These are phyloP conservation scores for Chaetomidium leptoderma DNA, from an alignment of 495 filamentous ascomycete species.

Conservation along the genomic window DNA sequence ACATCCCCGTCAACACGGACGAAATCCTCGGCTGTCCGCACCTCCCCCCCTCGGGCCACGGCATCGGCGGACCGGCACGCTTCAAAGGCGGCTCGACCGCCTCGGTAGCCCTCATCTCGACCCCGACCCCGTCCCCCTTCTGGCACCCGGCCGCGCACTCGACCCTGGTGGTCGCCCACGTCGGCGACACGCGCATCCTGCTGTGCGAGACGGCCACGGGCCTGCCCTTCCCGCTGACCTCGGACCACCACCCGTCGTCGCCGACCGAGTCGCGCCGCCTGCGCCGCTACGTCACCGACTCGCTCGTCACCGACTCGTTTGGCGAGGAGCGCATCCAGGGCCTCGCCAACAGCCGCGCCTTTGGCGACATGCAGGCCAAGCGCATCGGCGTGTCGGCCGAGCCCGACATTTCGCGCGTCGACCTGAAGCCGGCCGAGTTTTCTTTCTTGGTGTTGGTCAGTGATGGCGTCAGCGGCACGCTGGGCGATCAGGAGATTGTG, in stretches of 20 bases:
- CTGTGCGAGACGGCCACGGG: conserved; percentile 79
- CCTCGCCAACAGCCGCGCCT: conserved; percentile 87
- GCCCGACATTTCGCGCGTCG: conserved; percentile 72
- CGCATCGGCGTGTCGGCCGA: conserved; percentile 91
- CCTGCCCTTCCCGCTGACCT: conserved; percentile 71
- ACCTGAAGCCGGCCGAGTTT: conserved; percentile 76
- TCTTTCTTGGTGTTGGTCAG: conserved; percentile 81
- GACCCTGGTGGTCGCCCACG: conserved; percentile 81
- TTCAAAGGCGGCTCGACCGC: conserved; percentile 92
- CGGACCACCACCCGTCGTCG: conserved; percentile 83
- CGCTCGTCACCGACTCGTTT: conserved; percentile 91
- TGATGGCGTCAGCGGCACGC: conserved; percentile 78
- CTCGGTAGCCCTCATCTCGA: conserved; percentile 83
- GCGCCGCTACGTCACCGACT: conserved; percentile 63
- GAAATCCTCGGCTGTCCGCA: conserved; percentile 69
- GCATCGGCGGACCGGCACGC: conserved; percentile 64
- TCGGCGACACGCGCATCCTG: conserved; percentile 87
- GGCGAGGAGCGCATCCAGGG: conserved; percentile 94
- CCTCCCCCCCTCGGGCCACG: conserved; percentile 46
- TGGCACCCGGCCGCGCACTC: conserved; percentile 86
- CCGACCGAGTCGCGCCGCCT: conserved; percentile 78
- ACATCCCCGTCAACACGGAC: conserved; percentile 72
- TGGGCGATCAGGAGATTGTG: conserved; percentile 89
- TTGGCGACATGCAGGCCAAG: conserved; percentile 88
- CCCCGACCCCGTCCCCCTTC: conserved; percentile 83